Conservation (phyloP, 495 filamentous ascomycete species). For the Viridothelium virens region DNA sequence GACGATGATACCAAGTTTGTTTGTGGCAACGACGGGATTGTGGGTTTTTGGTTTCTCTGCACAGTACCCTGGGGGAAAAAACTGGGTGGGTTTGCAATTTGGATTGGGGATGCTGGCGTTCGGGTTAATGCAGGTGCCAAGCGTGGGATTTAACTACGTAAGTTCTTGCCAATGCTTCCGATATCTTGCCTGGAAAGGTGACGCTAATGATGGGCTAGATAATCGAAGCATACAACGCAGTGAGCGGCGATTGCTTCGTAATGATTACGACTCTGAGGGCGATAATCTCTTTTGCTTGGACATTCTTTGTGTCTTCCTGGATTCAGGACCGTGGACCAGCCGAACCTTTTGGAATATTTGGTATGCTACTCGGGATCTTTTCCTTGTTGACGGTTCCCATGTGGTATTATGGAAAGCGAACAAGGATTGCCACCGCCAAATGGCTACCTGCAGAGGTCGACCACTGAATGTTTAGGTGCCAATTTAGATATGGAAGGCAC, state of each 20-base stretch:
- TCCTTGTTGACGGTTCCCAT: constrained; percentile 24
- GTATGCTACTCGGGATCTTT: constrained; percentile 32
- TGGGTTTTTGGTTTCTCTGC: constrained; percentile 29
- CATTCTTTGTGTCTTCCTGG: constrained; percentile 30
- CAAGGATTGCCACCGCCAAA: constrained; percentile 24
- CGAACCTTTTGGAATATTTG: constrained; percentile 32
- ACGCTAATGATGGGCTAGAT: constrained; percentile 15
- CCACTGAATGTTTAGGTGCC: not conserved
- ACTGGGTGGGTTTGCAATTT: constrained; percentile 28
- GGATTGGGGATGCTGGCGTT: constrained; percentile 28
- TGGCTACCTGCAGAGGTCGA: constrained; percentile 11
- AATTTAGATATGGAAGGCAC: not conserved
- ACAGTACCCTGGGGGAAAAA: constrained; percentile 21
- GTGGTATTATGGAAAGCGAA: constrained; percentile 24
- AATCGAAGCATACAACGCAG: constrained; percentile 29
- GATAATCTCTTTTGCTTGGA: constrained; percentile 31
- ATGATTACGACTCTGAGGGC: constrained; percentile 25
- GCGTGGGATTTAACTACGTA: constrained; percentile 32
- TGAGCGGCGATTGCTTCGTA: constrained; percentile 31
- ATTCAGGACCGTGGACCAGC: constrained; percentile 20
- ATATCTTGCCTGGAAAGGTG: not conserved
- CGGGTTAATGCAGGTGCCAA: constrained; percentile 30
- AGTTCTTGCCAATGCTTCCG: not conserved
- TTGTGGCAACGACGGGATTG: constrained; percentile 26
- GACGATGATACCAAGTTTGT: constrained; percentile 25